These are phyloP conservation scores for Kodamaea plutei DNA, from an alignment of 1,139 yeast genomes.

Conservation along the genomic window DNA sequence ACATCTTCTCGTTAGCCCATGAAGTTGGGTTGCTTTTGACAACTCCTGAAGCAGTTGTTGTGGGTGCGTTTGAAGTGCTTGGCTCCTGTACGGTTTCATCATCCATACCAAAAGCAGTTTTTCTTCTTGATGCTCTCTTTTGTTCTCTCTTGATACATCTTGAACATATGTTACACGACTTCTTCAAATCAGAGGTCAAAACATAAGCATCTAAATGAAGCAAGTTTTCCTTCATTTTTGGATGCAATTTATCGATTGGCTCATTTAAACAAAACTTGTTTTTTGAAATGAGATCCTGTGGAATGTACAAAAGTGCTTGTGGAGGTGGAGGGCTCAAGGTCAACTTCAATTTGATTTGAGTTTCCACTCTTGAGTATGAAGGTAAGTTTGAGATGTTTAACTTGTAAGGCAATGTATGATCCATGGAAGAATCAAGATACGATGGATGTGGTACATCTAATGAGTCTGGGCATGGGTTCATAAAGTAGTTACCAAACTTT, in stretches of 20 bases:
- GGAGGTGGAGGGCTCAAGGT: slow-evolving; percentile 69
- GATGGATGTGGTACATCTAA: slow-evolving; percentile 30
- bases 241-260: slow-evolving; percentile 41
- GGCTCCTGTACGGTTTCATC: slow-evolving; percentile 26
- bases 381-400: slow-evolving; percentile 65
- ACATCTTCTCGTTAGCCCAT: slow-evolving; percentile 72
- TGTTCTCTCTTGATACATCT: slow-evolving; percentile 90
- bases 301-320: slow-evolving; percentile 68
- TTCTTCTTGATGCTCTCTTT: slow-evolving; percentile 86
- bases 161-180: slow-evolving; percentile 73
- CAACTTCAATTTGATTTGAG: slow-evolving; percentile 79
- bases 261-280: slow-evolving; percentile 69
- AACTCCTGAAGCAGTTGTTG: slow-evolving; percentile 21
- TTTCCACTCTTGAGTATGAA: slow-evolving; percentile 82
- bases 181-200: slow-evolving; percentile 47
- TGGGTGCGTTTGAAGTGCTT: slow-evolving; percentile 9
- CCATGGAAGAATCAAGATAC: slow-evolving; percentile 36
- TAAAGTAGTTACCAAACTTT: slow-evolving; percentile 50
- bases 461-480: slow-evolving; percentile 36
- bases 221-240: slow-evolving; percentile 46
- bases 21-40: slow-evolving; percentile 47
- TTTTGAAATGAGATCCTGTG: slow-evolving; percentile 78
- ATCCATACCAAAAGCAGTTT: slow-evolving; percentile 46
- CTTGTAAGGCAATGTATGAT: slow-evolving; percentile 50
- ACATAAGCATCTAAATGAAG: slow-evolving; percentile 66